phyloP scores from a whole-genome alignment of 2,329 filamentous ascomycete species.

The Cercospora citrullina region DNA sequence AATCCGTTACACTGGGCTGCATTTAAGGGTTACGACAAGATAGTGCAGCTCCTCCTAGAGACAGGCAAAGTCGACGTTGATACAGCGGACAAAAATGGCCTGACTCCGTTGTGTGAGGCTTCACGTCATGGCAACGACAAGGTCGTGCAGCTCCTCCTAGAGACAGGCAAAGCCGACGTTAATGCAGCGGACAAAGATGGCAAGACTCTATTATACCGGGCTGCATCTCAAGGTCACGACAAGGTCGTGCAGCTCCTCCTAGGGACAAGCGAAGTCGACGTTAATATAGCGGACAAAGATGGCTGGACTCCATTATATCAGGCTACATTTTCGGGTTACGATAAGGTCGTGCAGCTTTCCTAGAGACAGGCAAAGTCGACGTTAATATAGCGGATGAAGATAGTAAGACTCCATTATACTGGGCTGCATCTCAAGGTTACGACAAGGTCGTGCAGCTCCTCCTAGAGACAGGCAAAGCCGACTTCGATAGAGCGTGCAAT shows the following conservation, averaged over 20 bases:
- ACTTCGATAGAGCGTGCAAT: background rate
- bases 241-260: background rate
- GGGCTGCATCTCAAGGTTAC: accelerated
- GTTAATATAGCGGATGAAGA: background rate
- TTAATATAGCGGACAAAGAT: background rate
- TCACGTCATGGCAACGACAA: background rate
- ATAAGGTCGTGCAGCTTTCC: too few species aligned
- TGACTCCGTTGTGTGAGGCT: background rate
- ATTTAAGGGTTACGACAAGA: background rate
- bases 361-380: background rate
- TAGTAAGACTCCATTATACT: background rate
- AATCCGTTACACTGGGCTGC: background rate
- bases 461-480: background rate
- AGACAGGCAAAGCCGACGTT: background rate
- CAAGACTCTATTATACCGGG: background rate
- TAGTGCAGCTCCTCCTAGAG: background rate
- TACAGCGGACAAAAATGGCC: background rate
- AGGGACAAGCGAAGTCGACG: background rate
- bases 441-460: background rate
- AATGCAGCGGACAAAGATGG: background rate
- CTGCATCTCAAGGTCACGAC: accelerated
- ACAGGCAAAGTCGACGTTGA: background rate
- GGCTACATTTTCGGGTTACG: background rate
- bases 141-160: background rate
- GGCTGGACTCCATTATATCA: background rate